These are phyloP conservation scores for Kluyveromyces wickerhamii DNA, from an alignment of 805 yeast species.

Conservation along the genomic window DNA sequence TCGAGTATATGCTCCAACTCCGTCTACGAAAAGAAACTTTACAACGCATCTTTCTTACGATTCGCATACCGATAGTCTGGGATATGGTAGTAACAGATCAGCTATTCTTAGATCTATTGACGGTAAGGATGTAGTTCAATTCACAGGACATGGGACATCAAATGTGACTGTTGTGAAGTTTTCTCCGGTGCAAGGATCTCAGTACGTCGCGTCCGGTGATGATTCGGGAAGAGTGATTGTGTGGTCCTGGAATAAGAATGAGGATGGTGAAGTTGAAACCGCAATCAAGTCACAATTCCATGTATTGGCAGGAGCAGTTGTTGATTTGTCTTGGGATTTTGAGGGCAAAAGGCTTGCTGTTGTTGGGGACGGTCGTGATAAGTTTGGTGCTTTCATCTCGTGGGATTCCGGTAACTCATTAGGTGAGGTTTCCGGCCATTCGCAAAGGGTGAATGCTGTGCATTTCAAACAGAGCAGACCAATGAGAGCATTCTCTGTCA, in stretches of 20 bases:
- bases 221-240: conserved; percentile 81
- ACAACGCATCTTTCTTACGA: conserved; percentile 69
- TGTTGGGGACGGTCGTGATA: conserved; percentile 89
- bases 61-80: conserved; percentile 55
- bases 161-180: conserved; percentile 79
- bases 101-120: conserved; percentile 61
- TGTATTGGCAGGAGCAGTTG: conserved; percentile 72
- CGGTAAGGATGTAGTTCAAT: conserved; percentile 53
- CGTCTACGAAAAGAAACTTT: conserved; percentile 67
- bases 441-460: conserved; percentile 75
- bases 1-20: conserved; percentile 63
- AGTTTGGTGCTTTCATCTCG: conserved; percentile 86
- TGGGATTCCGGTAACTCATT: conserved; percentile 95
- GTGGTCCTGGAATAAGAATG: conserved; percentile 59
- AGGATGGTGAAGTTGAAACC: conserved; percentile 38
- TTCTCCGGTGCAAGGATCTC: conserved; percentile 68
- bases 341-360: conserved; percentile 83
- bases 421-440: conserved; percentile 93
- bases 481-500: conserved; percentile 84
- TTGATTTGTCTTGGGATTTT: conserved; percentile 85
- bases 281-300: conserved; percentile 71
- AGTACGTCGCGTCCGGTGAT: conserved; percentile 87
- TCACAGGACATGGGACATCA: conserved; percentile 54
- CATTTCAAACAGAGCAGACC: conserved; percentile 83
- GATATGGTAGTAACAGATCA: conserved; percentile 76